Percentiles rank a stretch among this genome's conserved stretches.
These are phyloP conservation scores for Pseudocercospora ulei DNA, from an alignment of 2,329 filamentous ascomycete genomes.

Conservation along the genomic window DNA sequence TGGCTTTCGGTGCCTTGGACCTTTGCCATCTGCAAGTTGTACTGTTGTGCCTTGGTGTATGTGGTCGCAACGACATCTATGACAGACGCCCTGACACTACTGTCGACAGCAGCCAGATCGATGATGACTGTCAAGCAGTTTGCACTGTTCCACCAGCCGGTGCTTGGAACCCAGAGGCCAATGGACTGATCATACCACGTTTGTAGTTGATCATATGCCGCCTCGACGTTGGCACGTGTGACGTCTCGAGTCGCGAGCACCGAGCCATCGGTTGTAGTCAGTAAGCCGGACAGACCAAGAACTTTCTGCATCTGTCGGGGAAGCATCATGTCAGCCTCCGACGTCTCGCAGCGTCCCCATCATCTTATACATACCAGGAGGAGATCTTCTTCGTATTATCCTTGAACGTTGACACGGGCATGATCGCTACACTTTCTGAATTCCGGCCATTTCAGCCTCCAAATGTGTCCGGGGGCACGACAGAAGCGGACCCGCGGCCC, in stretches of 20 bases:
- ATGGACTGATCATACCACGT: slow-evolving; percentile 30
- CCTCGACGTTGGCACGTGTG: slow-evolving; percentile 23
- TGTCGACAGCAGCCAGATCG: slow-evolving; percentile 27
- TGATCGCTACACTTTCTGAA: too few species aligned
- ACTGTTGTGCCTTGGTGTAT: slow-evolving; percentile 24
- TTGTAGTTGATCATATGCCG: slow-evolving; percentile 25
- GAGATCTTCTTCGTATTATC: too few species aligned
- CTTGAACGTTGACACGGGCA: too few species aligned
- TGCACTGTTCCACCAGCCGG: slow-evolving; percentile 32
- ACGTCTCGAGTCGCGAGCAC: slow-evolving; percentile 17
- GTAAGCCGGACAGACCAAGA: slow-evolving; percentile 1
- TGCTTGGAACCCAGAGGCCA: slow-evolving; percentile 30
- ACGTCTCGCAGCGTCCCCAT: not conserved
- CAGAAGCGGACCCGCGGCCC: too few species aligned
- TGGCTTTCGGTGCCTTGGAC: slow-evolving; percentile 11
- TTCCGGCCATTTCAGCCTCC: too few species aligned
- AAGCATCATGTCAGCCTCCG: slow-evolving; percentile 1
- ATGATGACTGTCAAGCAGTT: slow-evolving; percentile 31
- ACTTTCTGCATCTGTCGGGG: slow-evolving; percentile 6
- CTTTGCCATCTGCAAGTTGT: slow-evolving; percentile 22
- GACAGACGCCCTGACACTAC: slow-evolving; percentile 15
- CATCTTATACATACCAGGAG: too few species aligned
- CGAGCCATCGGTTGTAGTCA: slow-evolving; percentile 1
- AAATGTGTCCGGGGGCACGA: too few species aligned
- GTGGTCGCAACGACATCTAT: slow-evolving; percentile 23